Evolutionary conservation across 2,329 filamentous ascomycete genomes (phyloP).

Genomic region (Coleophoma eucalyptorum): DNA sequence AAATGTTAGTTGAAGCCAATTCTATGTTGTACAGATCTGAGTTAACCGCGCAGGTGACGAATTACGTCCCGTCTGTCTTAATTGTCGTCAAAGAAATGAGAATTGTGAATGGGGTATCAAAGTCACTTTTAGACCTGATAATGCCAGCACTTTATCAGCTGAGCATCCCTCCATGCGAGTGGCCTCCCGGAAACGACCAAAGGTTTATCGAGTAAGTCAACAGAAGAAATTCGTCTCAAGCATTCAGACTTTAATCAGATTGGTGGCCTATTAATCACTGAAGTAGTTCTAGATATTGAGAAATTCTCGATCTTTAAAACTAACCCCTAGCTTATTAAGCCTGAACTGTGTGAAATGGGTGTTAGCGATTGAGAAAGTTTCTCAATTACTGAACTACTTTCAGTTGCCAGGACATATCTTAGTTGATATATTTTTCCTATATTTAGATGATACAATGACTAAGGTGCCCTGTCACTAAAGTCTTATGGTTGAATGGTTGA

Average conservation of each 20-base stretch:
- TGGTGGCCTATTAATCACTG: background rate
- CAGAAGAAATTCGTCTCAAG: background rate
- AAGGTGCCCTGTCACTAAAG: background rate
- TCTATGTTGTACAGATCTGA: background rate
- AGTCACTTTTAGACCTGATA: constrained; percentile 26
- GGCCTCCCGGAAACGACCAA: background rate
- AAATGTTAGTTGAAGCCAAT: constrained; percentile 22
- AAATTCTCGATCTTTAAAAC: no score
- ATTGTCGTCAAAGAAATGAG: constrained; percentile 26
- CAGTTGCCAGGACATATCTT: no score
- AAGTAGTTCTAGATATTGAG: no score
- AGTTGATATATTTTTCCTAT: no score
- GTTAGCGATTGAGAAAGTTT: no score
- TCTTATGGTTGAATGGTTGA: background rate
- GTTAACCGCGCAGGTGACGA: constrained; percentile 22
- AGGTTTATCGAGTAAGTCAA: background rate
- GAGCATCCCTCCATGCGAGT: constrained; percentile 28
- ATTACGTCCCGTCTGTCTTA: constrained; percentile 24
- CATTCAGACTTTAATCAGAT: background rate
- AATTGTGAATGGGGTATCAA: constrained; percentile 27
- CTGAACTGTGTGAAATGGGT: no score
- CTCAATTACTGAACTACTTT: no score
- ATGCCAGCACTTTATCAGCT: constrained; percentile 24
- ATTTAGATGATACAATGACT: no score
- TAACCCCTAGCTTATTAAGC: no score